Evolutionary conservation across 129 eudicot genomes (phyloP), one percentile per base, ranked within the genome.

Genomic region (Escallonia rubra): DNA sequence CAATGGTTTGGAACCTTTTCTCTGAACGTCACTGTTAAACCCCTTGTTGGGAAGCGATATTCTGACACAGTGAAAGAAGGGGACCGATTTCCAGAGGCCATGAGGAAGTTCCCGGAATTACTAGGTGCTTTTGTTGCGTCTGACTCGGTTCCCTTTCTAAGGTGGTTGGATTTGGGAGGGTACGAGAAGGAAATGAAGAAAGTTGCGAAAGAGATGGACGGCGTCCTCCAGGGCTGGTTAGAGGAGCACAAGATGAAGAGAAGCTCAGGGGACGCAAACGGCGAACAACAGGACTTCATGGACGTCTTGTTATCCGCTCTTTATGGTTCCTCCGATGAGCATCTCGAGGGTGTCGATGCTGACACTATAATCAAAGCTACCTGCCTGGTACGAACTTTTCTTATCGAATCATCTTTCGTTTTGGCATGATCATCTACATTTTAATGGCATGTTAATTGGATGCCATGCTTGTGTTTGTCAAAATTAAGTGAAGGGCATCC

Each of bases 151-250:
- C 80, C 86, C 0, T 69, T 8, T 47, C 49, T 70, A 6, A 41
- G 72, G 71, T 63, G 62, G 61, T 64, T 82, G 53, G 86, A 78
- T 66, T 4, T 74, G 3, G 74, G 64, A 8, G 80, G 80, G 10
- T 41, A 71, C 38, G 53, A 56, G 43, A 83, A 73, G 57, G 40
- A 3, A 4, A 79, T 83, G 84, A 79, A 60, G 50, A 49, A 1
- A 8, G 23, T 10, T 5, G 61, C 69, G 7, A 76, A 64, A 38
- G 78, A 72, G 2, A 6, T 79, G 66, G 89, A 77, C 23, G 4
- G 0, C 23, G 12, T 83, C 4, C 2, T 76, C 4, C 74, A 73
- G 8, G 63, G 58, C 5, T 83, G 82, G 82, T 55, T 82, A 10
- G 52, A 47, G 14, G 73, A 79, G 66, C 76, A 72, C 44, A 50